Conservation (phyloP, 805 yeast species). For the Nakazawaea ernobii region DNA sequence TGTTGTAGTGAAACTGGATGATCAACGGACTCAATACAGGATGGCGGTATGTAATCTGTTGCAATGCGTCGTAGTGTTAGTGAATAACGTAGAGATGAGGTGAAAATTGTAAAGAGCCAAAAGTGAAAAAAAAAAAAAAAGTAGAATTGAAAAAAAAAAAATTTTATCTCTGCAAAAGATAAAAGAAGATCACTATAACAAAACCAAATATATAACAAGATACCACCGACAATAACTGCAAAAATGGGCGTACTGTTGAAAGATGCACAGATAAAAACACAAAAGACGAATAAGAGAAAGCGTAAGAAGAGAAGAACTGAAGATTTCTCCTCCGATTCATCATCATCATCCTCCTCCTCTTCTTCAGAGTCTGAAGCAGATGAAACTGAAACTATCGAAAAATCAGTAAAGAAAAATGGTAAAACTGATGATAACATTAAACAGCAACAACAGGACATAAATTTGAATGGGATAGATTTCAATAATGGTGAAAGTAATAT, state of each 20-base stretch:
- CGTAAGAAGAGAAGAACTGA: constrained; percentile 82
- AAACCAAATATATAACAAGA: neutral
- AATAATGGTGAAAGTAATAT: constrained; percentile 23
- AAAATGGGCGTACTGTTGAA: constrained; percentile 7
- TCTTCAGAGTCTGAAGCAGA: constrained; percentile 25
- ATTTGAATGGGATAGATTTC: constrained; percentile 21
- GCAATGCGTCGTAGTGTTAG: too few species aligned
- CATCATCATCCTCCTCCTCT: constrained; percentile 40
- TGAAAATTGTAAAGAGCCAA: neutral
- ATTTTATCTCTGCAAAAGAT: neutral
- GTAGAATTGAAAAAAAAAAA: too few species aligned
- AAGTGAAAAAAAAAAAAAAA: neutral
- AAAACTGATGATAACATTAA: constrained; percentile 16
- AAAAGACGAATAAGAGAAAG: constrained; percentile 39
- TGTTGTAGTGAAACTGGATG: too few species aligned
- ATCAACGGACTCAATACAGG: too few species aligned
- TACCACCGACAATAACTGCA: too few species aligned
- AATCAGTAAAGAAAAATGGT: constrained; percentile 14
- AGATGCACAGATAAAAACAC: constrained; percentile 5
- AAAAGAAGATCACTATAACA: neutral
- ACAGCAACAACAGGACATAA: constrained; percentile 15
- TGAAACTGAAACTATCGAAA: constrained; percentile 11
- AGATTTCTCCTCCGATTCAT: constrained; percentile 53
- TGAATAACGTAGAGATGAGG: too few species aligned
- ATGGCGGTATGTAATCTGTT: too few species aligned